phyloP scores from a whole-genome alignment of 108 stramenopile species.

The Cyclostephanos invisitatus region DNA sequence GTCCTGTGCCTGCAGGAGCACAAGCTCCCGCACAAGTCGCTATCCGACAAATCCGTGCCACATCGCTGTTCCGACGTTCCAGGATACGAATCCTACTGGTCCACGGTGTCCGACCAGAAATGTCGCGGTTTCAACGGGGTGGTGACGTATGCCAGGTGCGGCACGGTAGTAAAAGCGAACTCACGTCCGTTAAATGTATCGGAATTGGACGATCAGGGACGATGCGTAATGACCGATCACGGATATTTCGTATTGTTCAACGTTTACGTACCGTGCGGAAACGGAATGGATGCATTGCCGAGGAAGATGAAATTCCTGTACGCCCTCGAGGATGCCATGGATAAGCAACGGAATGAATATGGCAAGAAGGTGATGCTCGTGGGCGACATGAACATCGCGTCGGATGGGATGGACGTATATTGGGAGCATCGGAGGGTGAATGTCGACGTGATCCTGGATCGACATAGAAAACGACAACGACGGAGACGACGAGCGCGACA shows the following conservation, averaged over 20 bases:
- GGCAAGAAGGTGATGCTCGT: conserved; percentile 79
- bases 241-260: conserved; percentile 86
- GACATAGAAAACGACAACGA: not conserved
- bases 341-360: conserved; percentile 45
- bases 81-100: conserved; percentile 88
- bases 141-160: conserved; percentile 78
- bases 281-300: conserved; percentile 45
- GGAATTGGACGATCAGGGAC: conserved; percentile 86
- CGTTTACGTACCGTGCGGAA: conserved; percentile 89
- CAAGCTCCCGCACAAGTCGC: conserved; percentile 74
- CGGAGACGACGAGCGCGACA: not conserved
- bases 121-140: conserved; percentile 87
- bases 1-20: conserved; percentile 91
- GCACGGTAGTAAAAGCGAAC: conserved; percentile 58
- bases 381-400: conserved; percentile 88
- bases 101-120: conserved; percentile 63
- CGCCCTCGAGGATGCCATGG: conserved; percentile 76
- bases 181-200: conserved; percentile 49
- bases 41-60: conserved; percentile 71
- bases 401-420: conserved; percentile 57
- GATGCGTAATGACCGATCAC: conserved; percentile 92
- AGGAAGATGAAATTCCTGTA: conserved; percentile 85
- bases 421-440: conserved; percentile 66
- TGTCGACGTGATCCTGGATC: conserved; percentile 58
- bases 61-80: conserved; percentile 53